Evolutionary conservation across 2,329 filamentous ascomycete genomes (phyloP).

Genomic region (Zasmidium citrigriseum): DNA sequence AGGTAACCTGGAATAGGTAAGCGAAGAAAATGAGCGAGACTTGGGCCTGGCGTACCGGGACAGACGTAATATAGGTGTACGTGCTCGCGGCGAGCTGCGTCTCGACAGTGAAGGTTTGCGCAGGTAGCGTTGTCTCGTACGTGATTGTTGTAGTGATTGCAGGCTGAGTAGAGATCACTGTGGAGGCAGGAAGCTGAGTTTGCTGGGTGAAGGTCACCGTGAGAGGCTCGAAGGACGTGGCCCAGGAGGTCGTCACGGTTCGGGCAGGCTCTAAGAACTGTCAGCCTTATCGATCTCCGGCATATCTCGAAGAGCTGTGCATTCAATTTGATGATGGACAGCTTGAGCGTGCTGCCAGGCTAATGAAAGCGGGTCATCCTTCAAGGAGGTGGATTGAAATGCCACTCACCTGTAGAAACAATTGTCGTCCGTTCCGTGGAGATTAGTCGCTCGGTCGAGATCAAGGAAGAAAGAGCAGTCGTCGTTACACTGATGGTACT

Average conservation of each 20-base stretch:
- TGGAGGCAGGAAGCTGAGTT: neutral
- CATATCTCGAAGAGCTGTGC: no score
- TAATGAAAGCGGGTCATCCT: no score
- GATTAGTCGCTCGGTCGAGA: neutral
- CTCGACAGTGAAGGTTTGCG: neutral
- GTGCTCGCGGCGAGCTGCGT: neutral
- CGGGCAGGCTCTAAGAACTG: neutral
- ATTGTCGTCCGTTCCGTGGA: neutral
- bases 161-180: neutral
- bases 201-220: neutral
- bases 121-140: neutral
- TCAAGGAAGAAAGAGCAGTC: neutral
- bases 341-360: no score
- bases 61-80: neutral
- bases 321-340: no score
- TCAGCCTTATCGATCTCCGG: no score
- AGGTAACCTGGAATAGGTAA: neutral
- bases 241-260: neutral
- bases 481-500: neutral
- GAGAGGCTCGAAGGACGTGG: neutral
- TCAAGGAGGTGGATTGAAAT: no score
- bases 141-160: neutral
- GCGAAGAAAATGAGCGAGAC: neutral
- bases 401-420: neutral
- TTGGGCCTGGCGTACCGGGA: neutral